phyloP scores from a whole-genome alignment of 2,329 filamentous ascomycete genomes.

The Aspergillus sp. region DNA sequence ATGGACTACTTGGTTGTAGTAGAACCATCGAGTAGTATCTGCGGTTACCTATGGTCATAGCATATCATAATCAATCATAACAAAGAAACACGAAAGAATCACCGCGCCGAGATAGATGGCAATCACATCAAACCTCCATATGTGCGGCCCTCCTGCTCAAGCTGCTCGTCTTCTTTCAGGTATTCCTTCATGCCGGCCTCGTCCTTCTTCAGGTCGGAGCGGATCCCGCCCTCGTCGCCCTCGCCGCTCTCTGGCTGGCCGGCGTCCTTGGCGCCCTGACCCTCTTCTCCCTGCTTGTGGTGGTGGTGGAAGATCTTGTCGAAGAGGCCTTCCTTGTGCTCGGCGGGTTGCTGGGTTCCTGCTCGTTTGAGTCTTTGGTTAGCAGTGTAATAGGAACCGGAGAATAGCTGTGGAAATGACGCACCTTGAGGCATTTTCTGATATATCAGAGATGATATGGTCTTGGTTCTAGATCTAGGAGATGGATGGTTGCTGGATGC shows the following conservation, averaged over 20 bases:
- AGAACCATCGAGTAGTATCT: not conserved
- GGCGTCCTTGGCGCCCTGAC: not conserved
- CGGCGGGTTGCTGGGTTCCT: not conserved
- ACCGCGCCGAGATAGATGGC: not conserved
- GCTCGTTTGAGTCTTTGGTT: not conserved
- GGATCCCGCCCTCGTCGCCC: not conserved
- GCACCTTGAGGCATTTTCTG: not conserved
- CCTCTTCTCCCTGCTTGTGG: not conserved
- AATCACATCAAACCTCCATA: slow-evolving; percentile 5
- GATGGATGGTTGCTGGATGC: not conserved
- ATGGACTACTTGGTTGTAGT: not conserved
- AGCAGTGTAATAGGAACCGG: not conserved
- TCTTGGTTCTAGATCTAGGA: not conserved
- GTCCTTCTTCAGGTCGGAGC: not conserved
- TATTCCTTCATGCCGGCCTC: not conserved
- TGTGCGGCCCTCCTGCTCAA: not conserved
- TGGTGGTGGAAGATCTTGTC: not conserved
- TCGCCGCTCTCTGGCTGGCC: not conserved
- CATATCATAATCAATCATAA: not conserved
- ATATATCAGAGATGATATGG: not conserved
- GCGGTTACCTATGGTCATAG: not conserved
- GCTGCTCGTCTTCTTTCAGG: not conserved
- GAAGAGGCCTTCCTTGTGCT: not conserved
- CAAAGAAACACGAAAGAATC: not conserved
- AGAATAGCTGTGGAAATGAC: not conserved